These are phyloP conservation scores for Paradendryphiella salina DNA, from an alignment of 2,329 filamentous ascomycete genomes.

Conservation along the genomic window DNA sequence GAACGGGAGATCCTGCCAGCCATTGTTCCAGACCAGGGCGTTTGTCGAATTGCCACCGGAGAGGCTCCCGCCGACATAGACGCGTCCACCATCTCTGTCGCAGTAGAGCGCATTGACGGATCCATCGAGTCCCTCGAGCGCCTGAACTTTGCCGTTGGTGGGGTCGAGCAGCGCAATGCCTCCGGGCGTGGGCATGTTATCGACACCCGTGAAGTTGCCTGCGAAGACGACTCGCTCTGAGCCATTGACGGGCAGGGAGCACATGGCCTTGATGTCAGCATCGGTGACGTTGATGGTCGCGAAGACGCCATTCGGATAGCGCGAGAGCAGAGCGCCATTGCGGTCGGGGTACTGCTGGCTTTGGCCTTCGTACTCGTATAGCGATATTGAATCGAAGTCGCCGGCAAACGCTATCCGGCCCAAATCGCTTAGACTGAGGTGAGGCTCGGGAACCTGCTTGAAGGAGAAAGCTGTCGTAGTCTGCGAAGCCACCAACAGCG, in stretches of 20 bases:
- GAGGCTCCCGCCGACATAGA: conserved; percentile 91
- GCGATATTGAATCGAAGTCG: conserved; percentile 87
- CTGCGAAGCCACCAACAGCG: conserved; percentile 38
- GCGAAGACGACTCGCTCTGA: conserved; percentile 78
- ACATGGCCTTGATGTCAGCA: conserved; percentile 86
- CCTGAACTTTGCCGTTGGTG: conserved; percentile 67
- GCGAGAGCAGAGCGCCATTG: conserved; percentile 79
- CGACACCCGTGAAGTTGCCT: conserved; percentile 93
- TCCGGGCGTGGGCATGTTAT: conserved; percentile 71
- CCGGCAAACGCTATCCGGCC: conserved; percentile 85
- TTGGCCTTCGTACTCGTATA: conserved; percentile 85
- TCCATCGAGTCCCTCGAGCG: conserved; percentile 80
- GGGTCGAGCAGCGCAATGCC: conserved; percentile 81
- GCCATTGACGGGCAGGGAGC: conserved; percentile 72
- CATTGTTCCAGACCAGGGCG: conserved; percentile 76
- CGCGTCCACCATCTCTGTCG: conserved; percentile 73
- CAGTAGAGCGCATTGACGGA: conserved; percentile 82
- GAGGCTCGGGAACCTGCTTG: conserved; percentile 64
- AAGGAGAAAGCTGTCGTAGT: conserved; percentile 53
- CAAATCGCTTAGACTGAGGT: conserved; percentile 76
- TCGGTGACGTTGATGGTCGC: conserved; percentile 74
- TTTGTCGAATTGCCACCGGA: conserved; percentile 80
- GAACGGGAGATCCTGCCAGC: conserved; percentile 82
- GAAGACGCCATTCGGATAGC: conserved; percentile 84
- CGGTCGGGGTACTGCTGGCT: conserved; percentile 66